Base-by-base conservation (phyloP, 2,329 filamentous ascomycete species). In the Hysterium pulicare region DNA sequence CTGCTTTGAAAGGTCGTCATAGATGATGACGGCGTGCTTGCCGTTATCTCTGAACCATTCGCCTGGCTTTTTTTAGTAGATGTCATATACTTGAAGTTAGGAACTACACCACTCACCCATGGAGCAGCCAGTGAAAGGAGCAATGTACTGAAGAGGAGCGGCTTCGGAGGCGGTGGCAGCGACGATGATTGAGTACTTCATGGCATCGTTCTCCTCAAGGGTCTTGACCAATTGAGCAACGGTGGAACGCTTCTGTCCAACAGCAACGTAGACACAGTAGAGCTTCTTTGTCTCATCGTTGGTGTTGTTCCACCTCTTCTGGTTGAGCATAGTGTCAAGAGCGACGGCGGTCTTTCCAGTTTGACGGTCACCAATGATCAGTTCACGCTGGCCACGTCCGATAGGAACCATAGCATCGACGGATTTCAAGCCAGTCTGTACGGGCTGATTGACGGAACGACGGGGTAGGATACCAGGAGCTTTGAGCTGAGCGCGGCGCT, bases 291-390 rank as follows among this genome's bases (percentile, higher is more conserved):
- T 76, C 83, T 98, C 93, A 70, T 96, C 90, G 73, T 69, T 79
- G 69, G 74, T 66, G 71, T 74, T 78, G 84, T 98, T 98, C 91
- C 91, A 97, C 69, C 91, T 83, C 84, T 93, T 94, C 82, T 98
- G 93, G 86, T 98, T 98, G 52, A 98, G 85, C 62, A 98, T 97
- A 73, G 91, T 84, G 72, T 98, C 93, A 51, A 98, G 88, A 67
- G 86, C 91, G 71, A 98, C 91, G 66, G 93, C 93, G 70, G 93
- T 98, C 87, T 98, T 98, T 76, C 93, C 93, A 65, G 93, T 98
- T 79, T 98, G 93, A 90, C 93, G 93, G 73, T 98, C 93, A 81
- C 93, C 93, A 75, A 98, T 98, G 75, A 98, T 97, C 83, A 98
- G 79, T 81, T 98, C 93, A 91, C 93, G 93, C 83, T 98, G 93